phyloP scores from a whole-genome alignment of 257 asterid genomes.

The Solanum lycopersicoides region DNA sequence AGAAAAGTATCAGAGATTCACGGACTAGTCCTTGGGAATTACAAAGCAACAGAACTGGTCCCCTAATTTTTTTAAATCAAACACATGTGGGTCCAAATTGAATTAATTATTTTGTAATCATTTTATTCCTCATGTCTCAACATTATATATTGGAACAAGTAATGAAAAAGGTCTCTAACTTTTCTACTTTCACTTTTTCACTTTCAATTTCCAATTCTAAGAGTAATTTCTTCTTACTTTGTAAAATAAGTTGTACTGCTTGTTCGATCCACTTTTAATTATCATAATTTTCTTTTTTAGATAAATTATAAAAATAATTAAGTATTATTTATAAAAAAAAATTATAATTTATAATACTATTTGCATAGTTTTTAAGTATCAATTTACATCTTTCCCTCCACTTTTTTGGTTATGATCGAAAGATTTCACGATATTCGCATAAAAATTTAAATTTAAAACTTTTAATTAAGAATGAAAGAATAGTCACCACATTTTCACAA shows the following conservation, averaged over 20 bases:
- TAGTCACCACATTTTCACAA: no score
- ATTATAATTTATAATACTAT: no score
- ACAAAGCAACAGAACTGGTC: not conserved
- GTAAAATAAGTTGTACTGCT: no score
- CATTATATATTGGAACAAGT: not conserved
- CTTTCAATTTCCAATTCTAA: not conserved
- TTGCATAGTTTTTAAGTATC: not conserved
- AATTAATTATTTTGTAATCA: conserved; percentile 59
- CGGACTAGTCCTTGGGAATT: not conserved
- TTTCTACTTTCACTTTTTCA: conserved; percentile 25
- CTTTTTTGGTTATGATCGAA: not conserved
- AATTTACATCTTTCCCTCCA: not conserved
- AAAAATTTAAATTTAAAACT: no score
- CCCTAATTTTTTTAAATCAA: not conserved
- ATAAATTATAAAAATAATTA: no score
- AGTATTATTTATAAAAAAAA: no score
- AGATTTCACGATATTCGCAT: not conserved
- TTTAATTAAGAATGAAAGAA: no score
- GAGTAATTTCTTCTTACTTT: not conserved
- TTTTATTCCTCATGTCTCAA: conserved; percentile 18
- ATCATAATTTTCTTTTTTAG: accelerated
- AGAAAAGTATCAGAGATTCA: not conserved
- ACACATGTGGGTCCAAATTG: not conserved
- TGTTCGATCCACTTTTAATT: no score
- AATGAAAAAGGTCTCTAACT: conserved; percentile 45